Evolutionary conservation across 2,329 filamentous ascomycete species (phyloP), one percentile per base, ranked within the genome.

Genomic region (Aquanectria penicillioides): DNA sequence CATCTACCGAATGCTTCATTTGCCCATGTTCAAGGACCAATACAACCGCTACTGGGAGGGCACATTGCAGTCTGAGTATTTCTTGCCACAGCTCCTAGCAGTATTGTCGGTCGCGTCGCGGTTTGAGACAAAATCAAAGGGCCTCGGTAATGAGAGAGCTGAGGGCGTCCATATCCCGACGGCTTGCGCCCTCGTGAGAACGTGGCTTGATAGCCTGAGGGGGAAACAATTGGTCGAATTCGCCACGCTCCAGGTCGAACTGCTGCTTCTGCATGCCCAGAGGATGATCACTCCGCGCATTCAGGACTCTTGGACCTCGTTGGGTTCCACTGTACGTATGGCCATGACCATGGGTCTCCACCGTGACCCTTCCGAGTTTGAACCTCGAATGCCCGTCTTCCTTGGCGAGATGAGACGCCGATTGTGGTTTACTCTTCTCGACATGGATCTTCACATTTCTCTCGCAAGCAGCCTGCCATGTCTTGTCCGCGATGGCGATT

Each of bases 271-370:
- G 26, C 81, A 85, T 61, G 82, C 83, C 2, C 78, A 80, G 62
- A 75, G 82, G 51, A 81, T 84, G 76, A 82, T 84, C 69, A 81
- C 83, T 5, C 77, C 77, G 18, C 78, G 79, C 7, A 76, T 81
- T 28, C 80, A 85, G 49, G 80, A 83, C 48, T 76, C 80, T 0
- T 86, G 84, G 84, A 78, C 80, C 12, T 81, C 84, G 53, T 72
- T 86, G n/a, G 84, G 84, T 5, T 78, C 80, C 49, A 80, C 86
- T 36, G 78, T 85, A 5, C 80, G 84, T 13, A 82, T 84, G 75
- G 84, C 83, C 25, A 86, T 86, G 83, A 82, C 80, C 3, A 86
- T 86, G 83, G 84, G 83, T 3, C 73, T 86, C 41, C 84, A 86
- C 63, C 78, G 83, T 4, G 84, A 86, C 50, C 83, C 84, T 3